These are phyloP conservation scores for Podospora didyma DNA, from an alignment of 495 filamentous ascomycete genomes.

Conservation along the genomic window DNA sequence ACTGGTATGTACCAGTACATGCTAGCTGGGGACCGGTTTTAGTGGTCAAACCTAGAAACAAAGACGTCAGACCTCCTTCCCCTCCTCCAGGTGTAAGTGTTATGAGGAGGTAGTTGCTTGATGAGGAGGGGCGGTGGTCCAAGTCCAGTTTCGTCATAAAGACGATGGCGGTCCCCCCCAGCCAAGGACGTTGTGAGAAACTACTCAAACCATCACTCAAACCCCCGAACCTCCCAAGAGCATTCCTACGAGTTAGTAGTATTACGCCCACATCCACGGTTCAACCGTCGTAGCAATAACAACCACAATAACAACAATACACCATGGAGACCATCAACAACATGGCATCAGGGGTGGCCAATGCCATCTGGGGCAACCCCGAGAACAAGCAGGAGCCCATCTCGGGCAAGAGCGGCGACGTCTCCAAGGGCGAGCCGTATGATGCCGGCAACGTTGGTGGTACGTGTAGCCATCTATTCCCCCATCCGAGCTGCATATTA, in stretches of 20 bases:
- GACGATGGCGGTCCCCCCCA: neutral
- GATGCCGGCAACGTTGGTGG: conserved; percentile 54
- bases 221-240: too few species aligned
- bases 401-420: conserved; percentile 49
- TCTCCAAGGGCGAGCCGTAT: conserved; percentile 54
- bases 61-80: conserved; percentile 19
- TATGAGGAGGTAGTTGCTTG: neutral
- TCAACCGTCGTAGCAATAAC: too few species aligned
- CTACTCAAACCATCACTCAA: too few species aligned
- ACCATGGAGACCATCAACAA: conserved; percentile 55
- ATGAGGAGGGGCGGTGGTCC: neutral
- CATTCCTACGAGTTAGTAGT: too few species aligned
- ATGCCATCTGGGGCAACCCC: conserved; percentile 48
- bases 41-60: conserved; percentile 6
- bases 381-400: conserved; percentile 45
- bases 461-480: conserved; percentile 6
- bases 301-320: too few species aligned
- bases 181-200: too few species aligned
- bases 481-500: too few species aligned
- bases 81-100: neutral
- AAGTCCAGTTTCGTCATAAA: neutral
- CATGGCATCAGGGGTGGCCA: conserved; percentile 39
- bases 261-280: too few species aligned
- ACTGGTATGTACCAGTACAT: too few species aligned
- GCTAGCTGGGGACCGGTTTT: neutral